Conservation (phyloP, 768 basidiomycete species). For the Ephemerocybe angulata region DNA sequence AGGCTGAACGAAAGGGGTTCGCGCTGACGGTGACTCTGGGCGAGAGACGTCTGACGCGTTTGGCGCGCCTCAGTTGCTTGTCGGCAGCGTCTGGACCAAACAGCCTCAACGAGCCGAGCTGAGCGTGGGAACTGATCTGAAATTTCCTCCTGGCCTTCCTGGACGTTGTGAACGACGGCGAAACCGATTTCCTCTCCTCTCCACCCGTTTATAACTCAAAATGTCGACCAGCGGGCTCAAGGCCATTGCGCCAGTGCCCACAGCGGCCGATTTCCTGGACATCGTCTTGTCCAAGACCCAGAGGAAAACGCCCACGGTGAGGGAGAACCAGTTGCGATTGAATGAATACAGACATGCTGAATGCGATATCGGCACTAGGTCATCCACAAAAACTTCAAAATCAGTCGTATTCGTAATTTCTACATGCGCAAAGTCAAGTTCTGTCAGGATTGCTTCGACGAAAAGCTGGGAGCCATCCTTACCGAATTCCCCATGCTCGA, state of each 20-base stretch:
- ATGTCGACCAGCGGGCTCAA: conserved; percentile 90
- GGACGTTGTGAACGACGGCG: background rate
- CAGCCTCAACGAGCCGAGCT: too few species aligned
- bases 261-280: conserved; percentile 90
- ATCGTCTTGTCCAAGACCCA: conserved; percentile 93
- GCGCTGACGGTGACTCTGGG: too few species aligned
- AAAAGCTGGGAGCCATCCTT: conserved; percentile 90
- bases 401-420: conserved; percentile 94
- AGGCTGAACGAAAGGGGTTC: too few species aligned
- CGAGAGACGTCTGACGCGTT: too few species aligned
- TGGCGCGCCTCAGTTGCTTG: too few species aligned
- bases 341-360: background rate
- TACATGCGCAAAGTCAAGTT: conserved; percentile 99
- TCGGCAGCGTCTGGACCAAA: too few species aligned
- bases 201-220: conserved; percentile 13
- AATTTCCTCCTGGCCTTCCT: conserved; percentile 8
- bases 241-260: conserved; percentile 98
- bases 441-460: conserved; percentile 94
- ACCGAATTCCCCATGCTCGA: conserved; percentile 97
- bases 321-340: conserved; percentile 15
- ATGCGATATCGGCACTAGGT: conserved; percentile 47
- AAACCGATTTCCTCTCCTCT: conserved; percentile 1
- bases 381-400: conserved; percentile 99
- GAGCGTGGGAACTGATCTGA: conserved; percentile 13
- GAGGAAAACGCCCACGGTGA: conserved; percentile 93